Evolutionary conservation across 768 basidiomycete species (phyloP).

Genomic region (Hygrophoropsis aurantiaca): DNA sequence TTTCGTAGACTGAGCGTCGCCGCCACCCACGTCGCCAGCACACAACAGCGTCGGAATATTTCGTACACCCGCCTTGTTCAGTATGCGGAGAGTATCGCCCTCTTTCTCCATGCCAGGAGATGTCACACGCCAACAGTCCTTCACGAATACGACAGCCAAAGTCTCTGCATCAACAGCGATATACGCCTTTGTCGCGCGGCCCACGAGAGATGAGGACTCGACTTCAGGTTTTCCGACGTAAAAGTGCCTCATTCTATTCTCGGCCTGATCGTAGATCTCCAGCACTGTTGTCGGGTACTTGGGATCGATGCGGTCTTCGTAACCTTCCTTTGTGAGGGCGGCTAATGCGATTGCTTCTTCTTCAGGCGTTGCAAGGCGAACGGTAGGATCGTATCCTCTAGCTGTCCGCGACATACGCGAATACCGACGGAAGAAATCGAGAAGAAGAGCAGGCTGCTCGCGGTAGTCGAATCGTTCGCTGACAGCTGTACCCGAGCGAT

Average conservation of each 20-base stretch:
- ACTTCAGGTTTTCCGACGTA: neutral
- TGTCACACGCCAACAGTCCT: constrained; percentile 4
- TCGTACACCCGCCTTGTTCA: neutral
- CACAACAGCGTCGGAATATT: neutral
- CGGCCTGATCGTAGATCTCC: no score
- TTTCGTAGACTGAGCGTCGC: neutral
- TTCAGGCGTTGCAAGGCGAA: neutral
- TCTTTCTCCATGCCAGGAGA: neutral
- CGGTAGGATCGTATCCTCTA: neutral
- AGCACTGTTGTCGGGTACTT: no score
- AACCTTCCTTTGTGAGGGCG: no score
- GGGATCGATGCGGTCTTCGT: no score
- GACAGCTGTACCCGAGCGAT: neutral
- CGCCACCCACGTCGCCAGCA: neutral
- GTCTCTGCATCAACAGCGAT: neutral
- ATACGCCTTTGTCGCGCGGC: neutral
- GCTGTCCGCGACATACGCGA: neutral
- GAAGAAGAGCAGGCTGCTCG: neutral
- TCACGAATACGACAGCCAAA: neutral
- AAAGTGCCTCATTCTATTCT: no score
- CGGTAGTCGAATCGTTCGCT: neutral
- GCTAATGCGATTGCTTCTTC: no score
- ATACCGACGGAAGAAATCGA: neutral
- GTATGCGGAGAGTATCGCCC: neutral
- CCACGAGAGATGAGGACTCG: neutral